Evolutionary conservation across 768 basidiomycete species (phyloP).

Genomic region (Infundibulicybe gibba): DNA sequence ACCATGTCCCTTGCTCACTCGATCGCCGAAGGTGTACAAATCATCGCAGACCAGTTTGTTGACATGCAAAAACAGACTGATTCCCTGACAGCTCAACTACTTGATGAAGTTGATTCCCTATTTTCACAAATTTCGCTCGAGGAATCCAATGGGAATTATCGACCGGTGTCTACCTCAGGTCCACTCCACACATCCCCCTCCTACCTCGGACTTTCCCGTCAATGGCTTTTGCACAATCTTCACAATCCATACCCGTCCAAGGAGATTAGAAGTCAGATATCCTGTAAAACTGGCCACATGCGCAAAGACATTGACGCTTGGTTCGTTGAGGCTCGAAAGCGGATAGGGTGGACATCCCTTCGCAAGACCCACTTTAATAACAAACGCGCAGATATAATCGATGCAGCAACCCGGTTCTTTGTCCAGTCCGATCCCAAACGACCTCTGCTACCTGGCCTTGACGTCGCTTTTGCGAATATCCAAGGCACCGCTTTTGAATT

Average conservation of each 20-base stretch:
- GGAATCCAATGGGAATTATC: too few species aligned
- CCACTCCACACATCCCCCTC: too few species aligned
- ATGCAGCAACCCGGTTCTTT: constrained; percentile 33
- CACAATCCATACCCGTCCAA: constrained; percentile 50
- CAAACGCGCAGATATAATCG: constrained; percentile 28
- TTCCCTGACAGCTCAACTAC: too few species aligned
- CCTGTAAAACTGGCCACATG: constrained; percentile 14
- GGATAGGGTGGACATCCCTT: constrained; percentile 50
- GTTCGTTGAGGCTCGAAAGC: constrained; percentile 44
- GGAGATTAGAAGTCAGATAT: constrained; percentile 22
- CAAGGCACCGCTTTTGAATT: constrained; percentile 13
- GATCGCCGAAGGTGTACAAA: constrained; percentile 10
- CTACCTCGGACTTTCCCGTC: constrained; percentile 26
- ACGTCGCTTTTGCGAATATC: constrained; percentile 17
- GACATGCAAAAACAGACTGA: constrained; percentile 5
- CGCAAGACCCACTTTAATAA: constrained; percentile 28
- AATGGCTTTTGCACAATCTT: constrained; percentile 42
- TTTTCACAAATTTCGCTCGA: too few species aligned
- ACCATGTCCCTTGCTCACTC: constrained; percentile 8
- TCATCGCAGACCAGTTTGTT: constrained; percentile 7
- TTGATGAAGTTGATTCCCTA: too few species aligned
- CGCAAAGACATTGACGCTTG: constrained; percentile 35
- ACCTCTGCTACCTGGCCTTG: constrained; percentile 14
- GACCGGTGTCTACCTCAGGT: constrained; percentile 2
- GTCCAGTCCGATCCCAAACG: constrained; percentile 9